Base-by-base conservation (phyloP, 805 yeast species). In the Metschnikowia koreensis region DNA sequence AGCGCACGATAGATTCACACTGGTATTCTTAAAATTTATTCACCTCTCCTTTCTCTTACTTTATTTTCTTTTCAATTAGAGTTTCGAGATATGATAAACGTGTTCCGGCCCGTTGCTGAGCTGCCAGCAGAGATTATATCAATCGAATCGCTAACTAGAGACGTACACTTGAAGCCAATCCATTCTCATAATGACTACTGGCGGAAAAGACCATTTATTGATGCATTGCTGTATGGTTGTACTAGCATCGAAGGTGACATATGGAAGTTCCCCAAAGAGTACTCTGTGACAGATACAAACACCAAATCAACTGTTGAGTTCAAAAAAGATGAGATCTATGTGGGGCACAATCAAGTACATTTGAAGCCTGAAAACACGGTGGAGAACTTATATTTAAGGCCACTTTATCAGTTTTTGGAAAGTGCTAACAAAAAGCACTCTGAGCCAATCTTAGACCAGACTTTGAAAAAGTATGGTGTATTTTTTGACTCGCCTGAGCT, bases 181-280 rank as follows among this genome's bases (percentile, higher is more conserved):
- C 90, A 85, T 61, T 82, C 88, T 0, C 90, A 85, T 62, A 85
- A 85, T 60, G 89, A 85, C 62, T 86, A 85, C 64, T 82, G 87
- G 86, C 68, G 89, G 59, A 53, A 61, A 3, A 60, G 69, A 5
- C 89, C 89, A 0, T 68, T 85, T 3, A 73, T 80, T 47, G 85
- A 83, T 53, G 89, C 89, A 0, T 63, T 80, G 36, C 65, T 71
- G 16, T 63, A 76, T 11, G 91, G 89, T 1, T 74, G 80, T 37
- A 71, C 73, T 41, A 80, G 86, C 45, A 73, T 84, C 1, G 91
- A 85, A 65, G 84, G 85, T n/a, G 91, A 85, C 60, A 75, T 83
- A 15, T 84, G 86, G 87, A 66, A 62, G 44, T 77, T 76, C 48
- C 66, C 67, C 5, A 60, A 66, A 4, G 68, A 66, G 12, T 69